These are phyloP conservation scores for Fraxinus pennsylvanica DNA, from an alignment of 257 asterid genomes.

Conservation along the genomic window DNA sequence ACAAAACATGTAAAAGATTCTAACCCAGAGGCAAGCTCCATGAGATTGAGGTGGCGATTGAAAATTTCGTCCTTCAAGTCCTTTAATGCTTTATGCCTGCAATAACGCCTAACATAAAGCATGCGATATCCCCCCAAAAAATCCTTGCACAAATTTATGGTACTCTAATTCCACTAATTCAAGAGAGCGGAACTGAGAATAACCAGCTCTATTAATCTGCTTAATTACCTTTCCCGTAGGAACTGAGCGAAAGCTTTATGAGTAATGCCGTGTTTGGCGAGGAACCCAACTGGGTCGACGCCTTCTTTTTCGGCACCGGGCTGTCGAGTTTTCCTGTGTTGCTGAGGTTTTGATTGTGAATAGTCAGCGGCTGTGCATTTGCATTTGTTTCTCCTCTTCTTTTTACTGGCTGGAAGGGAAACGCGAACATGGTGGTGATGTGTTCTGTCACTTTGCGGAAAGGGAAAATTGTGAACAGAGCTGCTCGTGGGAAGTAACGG, in stretches of 20 bases:
- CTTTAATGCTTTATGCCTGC: constrained; percentile 82
- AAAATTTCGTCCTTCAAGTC: constrained; percentile 73
- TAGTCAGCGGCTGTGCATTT: constrained; percentile 43
- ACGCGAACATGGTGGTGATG: constrained; percentile 18
- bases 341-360: constrained; percentile 34
- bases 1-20: constrained; percentile 24
- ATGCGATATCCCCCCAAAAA: constrained; percentile 4
- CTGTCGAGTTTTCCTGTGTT: constrained; percentile 36
- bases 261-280: constrained; percentile 60
- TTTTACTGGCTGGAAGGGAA: constrained; percentile 21
- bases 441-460: neutral
- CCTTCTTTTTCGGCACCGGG: constrained; percentile 43
- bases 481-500: constrained; percentile 15
- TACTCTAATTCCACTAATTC: neutral
- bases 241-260: constrained; percentile 75
- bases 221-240: constrained; percentile 79
- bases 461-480: constrained; percentile 16
- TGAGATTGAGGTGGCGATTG: constrained; percentile 50
- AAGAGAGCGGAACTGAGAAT: neutral
- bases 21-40: constrained; percentile 89
- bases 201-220: neutral
- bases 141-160: neutral
- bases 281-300: constrained; percentile 87
- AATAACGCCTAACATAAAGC: constrained; percentile 17
- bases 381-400: constrained; percentile 5